Base-by-base conservation (phyloP, 768 basidiomycete genomes). In the Lentinula boryana region DNA sequence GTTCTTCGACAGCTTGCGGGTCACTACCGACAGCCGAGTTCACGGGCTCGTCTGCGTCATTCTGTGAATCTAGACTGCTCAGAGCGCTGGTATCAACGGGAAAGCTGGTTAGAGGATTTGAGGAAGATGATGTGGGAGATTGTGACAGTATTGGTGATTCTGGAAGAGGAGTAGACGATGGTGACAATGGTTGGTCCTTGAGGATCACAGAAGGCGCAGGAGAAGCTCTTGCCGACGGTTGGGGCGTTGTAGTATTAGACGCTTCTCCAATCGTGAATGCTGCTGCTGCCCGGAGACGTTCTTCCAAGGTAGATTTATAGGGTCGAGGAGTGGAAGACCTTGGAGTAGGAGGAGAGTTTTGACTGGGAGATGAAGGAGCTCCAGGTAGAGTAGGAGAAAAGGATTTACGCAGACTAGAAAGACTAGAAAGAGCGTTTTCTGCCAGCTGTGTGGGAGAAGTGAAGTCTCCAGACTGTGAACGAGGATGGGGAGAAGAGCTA, bases 301-400 rank as follows among this genome's bases (percentile, higher is more conserved):
- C 91, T 72, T 93, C 91, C 2, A 93, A 75, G 23, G 81, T 88
- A 7, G 81, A 77, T 68, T 88, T 87, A 50, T 77, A 72, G 54
- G 69, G 56, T 16, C 69, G 68, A 32, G 66, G 53, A 27, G 68
- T 64, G 46, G 60, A 59, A 21, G 66, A 41, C 15, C 55, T 44
- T 41, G 61, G 21, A 54, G 52, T 55, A 55, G 18, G 18, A 43
- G 46, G 44, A 33, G 38, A 43, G 51, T 63, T 63, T 31, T 32
- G 31, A 48, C 66, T 65, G 44, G 65, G 66, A 38, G 63, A 55
- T 15, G 69, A 61, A 48, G 68, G 68, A 41, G 79, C 76, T 68
- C 75, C 82, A 13, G 79, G 68, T 31, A 83, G 84, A 63, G 86
- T 85, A 4, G 76, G 58, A 4, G 75, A 77, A 27, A 89, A 69